Base-by-base conservation (phyloP, 2,329 filamentous ascomycete genomes). In the Alternaria panax region DNA sequence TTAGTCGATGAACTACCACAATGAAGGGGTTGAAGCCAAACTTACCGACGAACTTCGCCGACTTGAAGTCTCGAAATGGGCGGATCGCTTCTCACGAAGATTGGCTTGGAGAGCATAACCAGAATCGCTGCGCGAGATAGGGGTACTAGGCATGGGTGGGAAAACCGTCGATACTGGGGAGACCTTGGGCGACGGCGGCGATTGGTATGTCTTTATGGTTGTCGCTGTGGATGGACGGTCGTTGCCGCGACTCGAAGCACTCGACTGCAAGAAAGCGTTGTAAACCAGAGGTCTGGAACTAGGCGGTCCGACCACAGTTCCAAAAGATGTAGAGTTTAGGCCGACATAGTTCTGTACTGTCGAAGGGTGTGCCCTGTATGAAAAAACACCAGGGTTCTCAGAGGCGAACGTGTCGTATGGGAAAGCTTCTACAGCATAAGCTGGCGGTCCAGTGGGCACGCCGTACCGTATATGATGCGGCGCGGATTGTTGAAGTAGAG, bases 401-500 rank as follows among this genome's bases (percentile, higher is more conserved):
- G 91, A 93, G 20, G 92, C 91, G 75, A 96, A 97, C 2, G 91
- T 87, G 75, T 98, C 92, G 73, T 91, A 92, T 0, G 95, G 95
- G 74, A 92, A 99, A 0, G 93, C 91, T 78, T 99, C 95, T 55
- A 96, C 88, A 4, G 93, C 93, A 77, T 98, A 98, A 4, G 92
- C 90, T 32, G 95, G 95, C 20, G 95, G 93, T 0, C 94, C 95
- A n/a, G 89, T 86, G 2, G 90, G 84, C 3, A 99, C 93, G 38
- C 94, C 93, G 71, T 88, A 97, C 58, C 91, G 89, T 71, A 91
- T 87, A 75, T 95, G 92, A 76, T 97, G 93, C 12, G 94, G 94
- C 36, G 95, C 95, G 16, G 94, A 93, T 32, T 93, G 82, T 75
- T 98, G 94, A 48, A 99, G 83, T 28, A 99, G 83, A 16, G 93